Evolutionary conservation across 257 asterid genomes (phyloP).

Genomic region (Perilla frutescens): DNA sequence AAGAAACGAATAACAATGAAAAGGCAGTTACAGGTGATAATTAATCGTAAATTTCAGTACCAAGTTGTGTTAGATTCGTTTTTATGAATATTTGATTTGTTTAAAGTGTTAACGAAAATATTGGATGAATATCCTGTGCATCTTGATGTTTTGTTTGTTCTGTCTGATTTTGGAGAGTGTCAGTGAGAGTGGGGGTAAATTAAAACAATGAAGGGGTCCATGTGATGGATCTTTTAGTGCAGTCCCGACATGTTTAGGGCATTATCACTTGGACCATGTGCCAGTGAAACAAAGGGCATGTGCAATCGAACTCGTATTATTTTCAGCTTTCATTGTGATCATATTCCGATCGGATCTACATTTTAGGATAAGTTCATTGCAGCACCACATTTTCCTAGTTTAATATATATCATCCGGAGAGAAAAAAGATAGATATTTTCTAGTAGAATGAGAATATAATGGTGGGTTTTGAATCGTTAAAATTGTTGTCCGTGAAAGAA

Average conservation of each 20-base stretch:
- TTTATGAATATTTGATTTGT: not conserved
- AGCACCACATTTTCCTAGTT: not conserved
- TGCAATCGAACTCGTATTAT: constrained; percentile 21
- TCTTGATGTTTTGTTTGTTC: not conserved
- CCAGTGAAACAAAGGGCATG: constrained; percentile 30
- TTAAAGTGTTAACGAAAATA: constrained; percentile 11
- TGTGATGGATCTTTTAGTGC: constrained; percentile 33
- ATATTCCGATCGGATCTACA: constrained; percentile 8
- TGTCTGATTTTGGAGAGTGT: not conserved
- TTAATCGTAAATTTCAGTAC: no score
- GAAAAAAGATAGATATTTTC: no score
- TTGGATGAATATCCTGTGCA: constrained; percentile 26
- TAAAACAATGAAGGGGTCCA: not conserved
- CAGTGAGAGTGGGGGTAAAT: not conserved
- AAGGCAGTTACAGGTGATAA: not conserved
- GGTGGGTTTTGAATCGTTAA: not conserved
- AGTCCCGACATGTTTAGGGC: constrained; percentile 39
- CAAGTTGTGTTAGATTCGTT: not conserved
- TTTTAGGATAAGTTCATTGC: not conserved
- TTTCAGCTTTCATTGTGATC: not conserved
- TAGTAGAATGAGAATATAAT: no score
- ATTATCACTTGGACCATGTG: constrained; percentile 34
- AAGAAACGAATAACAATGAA: not conserved
- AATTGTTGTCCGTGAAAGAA: not conserved
- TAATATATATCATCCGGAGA: not conserved